phyloP scores from a whole-genome alignment of 73 alveolate genomes.

The Stentor coeruleus region DNA sequence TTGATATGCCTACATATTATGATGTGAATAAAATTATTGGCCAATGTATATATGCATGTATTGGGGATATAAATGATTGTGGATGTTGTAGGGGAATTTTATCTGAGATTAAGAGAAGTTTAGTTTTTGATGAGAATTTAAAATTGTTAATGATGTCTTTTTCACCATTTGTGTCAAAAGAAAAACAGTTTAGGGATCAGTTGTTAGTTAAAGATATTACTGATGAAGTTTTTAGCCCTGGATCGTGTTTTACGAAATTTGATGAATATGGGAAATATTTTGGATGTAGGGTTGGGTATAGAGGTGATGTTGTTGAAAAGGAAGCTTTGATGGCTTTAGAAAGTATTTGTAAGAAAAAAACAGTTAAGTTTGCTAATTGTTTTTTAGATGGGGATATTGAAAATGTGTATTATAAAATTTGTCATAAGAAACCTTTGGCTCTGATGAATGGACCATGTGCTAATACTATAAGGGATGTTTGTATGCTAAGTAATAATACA shows the following conservation, averaged over 20 bases:
- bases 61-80: conserved; percentile 36
- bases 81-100: conserved; percentile 59
- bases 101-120: conserved; percentile 42
- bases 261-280: conserved; percentile 45
- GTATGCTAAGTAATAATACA: conserved; percentile 57
- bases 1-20: conserved; percentile 27
- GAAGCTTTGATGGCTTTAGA: conserved; percentile 62
- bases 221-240: conserved; percentile 29
- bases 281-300: conserved; percentile 38
- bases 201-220: conserved; percentile 36
- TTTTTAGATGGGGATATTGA: conserved; percentile 97
- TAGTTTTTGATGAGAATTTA: conserved; percentile 52
- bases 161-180: conserved; percentile 49
- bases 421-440: conserved; percentile 95
- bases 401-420: conserved; percentile 95
- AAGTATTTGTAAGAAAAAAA: conserved; percentile 78
- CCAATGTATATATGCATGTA: conserved; percentile 36
- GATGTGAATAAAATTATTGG: conserved; percentile 40
- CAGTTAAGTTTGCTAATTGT: conserved; percentile 98
- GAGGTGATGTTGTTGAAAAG: conserved; percentile 62
- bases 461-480: conserved; percentile 81
- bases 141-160: conserved; percentile 54
- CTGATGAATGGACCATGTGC: conserved; percentile 97
- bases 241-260: conserved; percentile 30
- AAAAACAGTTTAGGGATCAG: conserved; percentile 40